phyloP scores from a whole-genome alignment of 2,329 filamentous ascomycete genomes.

The Malbranchea zuffiana region DNA sequence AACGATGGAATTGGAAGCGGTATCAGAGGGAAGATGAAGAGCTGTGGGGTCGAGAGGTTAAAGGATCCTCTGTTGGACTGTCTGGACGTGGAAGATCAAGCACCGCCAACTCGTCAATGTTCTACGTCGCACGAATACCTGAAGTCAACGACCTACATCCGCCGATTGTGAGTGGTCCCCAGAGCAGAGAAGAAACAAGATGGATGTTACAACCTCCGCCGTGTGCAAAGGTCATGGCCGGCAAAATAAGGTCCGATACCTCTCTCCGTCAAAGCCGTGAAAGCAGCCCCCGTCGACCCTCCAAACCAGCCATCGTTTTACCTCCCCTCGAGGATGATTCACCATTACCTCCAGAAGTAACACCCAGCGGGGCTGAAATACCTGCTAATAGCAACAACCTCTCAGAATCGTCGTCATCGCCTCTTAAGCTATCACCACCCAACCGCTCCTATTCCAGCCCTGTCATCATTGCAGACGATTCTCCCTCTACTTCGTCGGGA shows the following conservation, averaged over 20 bases:
- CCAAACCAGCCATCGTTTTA: neutral
- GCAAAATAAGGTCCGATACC: conserved; percentile 47
- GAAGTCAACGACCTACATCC: conserved; percentile 80
- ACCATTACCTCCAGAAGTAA: neutral
- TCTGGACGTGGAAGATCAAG: conserved; percentile 30
- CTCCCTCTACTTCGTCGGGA: neutral
- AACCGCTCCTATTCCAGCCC: neutral
- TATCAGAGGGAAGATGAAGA: conserved; percentile 85
- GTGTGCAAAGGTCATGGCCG: conserved; percentile 82
- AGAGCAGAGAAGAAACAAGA: conserved; percentile 56
- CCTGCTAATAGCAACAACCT: too few relatives aligned
- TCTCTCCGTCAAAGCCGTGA: conserved; percentile 18
- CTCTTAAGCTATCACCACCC: neutral
- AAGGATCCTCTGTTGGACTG: conserved; percentile 46
- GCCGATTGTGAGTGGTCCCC: conserved; percentile 66
- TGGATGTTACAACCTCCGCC: conserved; percentile 95
- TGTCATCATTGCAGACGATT: neutral
- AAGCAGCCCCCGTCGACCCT: conserved; percentile 1
- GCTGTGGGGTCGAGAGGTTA: conserved; percentile 57
- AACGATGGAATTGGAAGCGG: conserved; percentile 64
- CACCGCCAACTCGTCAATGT: conserved; percentile 39
- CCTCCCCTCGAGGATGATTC: too few relatives aligned
- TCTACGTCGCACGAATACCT: conserved; percentile 53
- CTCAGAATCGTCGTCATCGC: too few relatives aligned
- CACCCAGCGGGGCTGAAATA: too few relatives aligned